Conservation (phyloP, 257 asterid species). For the Linderniella brevidens region DNA sequence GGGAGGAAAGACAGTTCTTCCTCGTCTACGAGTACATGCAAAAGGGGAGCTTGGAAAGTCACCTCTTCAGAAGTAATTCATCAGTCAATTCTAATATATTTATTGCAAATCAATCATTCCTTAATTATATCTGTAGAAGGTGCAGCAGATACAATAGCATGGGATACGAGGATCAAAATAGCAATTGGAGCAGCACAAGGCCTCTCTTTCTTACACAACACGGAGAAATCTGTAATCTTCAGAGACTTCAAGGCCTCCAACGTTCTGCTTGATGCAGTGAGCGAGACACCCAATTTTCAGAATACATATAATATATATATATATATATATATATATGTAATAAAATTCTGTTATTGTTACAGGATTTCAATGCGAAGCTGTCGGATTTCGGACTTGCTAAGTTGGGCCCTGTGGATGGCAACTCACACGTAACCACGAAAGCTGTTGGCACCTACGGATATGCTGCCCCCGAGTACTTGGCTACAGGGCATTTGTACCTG, state of each 20-base stretch:
- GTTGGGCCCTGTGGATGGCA: slow-evolving; percentile 63
- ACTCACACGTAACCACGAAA: slow-evolving; percentile 60
- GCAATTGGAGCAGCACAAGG: slow-evolving; percentile 82
- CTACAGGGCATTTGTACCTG: slow-evolving; percentile 87
- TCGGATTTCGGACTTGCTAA: slow-evolving; percentile 92
- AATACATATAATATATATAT: too few relatives aligned
- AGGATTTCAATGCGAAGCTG: slow-evolving; percentile 68
- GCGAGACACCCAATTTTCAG: too few relatives aligned
- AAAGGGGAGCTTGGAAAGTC: slow-evolving; percentile 74
- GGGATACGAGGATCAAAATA: slow-evolving; percentile 58
- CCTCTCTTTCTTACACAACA: slow-evolving; percentile 43
- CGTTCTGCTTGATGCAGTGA: slow-evolving; percentile 51
- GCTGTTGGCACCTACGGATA: slow-evolving; percentile 76
- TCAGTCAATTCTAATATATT: neutral
- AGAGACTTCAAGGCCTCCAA: slow-evolving; percentile 79
- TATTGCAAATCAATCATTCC: neutral
- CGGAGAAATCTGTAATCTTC: slow-evolving; percentile 57
- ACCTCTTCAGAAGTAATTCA: slow-evolving; percentile 62
- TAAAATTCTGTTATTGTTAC: neutral
- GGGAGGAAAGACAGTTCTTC: slow-evolving; percentile 67
- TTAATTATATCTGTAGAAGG: slow-evolving; percentile 19
- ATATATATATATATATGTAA: too few relatives aligned
- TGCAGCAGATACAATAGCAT: slow-evolving; percentile 48
- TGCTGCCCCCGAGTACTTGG: slow-evolving; percentile 83
- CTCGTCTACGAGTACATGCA: slow-evolving; percentile 79